Evolutionary conservation across 2,329 filamentous ascomycete genomes (phyloP).

Genomic region (Plectosphaerella cucumerina): DNA sequence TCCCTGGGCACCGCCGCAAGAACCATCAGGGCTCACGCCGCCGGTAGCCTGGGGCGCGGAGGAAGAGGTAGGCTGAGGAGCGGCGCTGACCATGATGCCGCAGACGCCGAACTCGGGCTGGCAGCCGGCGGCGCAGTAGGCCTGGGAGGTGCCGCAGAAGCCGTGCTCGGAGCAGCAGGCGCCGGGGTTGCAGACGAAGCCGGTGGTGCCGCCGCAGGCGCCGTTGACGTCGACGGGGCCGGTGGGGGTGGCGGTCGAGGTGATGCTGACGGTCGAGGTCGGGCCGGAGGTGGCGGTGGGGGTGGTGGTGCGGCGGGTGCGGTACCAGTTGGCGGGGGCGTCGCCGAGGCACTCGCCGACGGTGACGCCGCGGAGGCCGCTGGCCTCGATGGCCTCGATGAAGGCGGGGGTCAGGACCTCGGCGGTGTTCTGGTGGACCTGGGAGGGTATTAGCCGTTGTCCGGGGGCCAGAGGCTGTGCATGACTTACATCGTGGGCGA

Average conservation of each 20-base stretch:
- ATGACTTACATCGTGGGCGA: constrained; percentile 29
- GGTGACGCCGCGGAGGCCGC: constrained; percentile 37
- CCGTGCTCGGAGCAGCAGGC: constrained; percentile 3
- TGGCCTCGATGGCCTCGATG: constrained; percentile 26
- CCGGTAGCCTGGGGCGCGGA: background rate
- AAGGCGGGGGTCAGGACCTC: constrained; percentile 33
- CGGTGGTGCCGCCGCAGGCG: constrained; percentile 2
- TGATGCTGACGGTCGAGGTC: constrained; percentile 8
- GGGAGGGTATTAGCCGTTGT: background rate
- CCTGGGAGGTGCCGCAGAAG: constrained; percentile 3
- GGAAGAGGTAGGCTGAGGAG: background rate
- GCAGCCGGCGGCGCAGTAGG: constrained; percentile 4
- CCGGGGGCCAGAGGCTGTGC: background rate
- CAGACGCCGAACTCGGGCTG: constrained; percentile 4
- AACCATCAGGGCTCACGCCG: constrained; percentile 7
- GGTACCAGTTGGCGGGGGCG: constrained; percentile 42
- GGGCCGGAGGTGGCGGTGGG: constrained; percentile 10
- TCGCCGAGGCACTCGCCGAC: constrained; percentile 48
- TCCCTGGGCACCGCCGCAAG: constrained; percentile 6
- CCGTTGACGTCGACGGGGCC: constrained; percentile 8
- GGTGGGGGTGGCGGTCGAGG: constrained; percentile 10
- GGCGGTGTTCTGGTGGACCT: constrained; percentile 33
- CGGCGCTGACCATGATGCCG: background rate
- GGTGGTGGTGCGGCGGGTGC: constrained; percentile 15
- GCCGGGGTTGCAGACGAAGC: background rate